Conservation (phyloP, 768 basidiomycete genomes). For the Dacryopinax spathularia region DNA sequence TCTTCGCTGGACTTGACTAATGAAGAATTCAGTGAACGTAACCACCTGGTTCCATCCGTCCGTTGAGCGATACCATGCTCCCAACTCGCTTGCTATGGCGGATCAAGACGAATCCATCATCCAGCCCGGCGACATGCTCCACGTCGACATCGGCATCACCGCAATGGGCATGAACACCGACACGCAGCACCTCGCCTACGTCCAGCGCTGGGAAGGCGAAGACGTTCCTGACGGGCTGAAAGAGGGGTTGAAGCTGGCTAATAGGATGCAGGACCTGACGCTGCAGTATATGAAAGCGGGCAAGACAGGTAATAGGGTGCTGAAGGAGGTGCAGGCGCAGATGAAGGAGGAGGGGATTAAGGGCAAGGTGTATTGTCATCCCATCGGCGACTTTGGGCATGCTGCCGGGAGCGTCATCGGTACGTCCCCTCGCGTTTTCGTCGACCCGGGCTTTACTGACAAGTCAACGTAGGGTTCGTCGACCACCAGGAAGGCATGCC, state of each 20-base stretch:
- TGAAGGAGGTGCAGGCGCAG: slow-evolving; percentile 28
- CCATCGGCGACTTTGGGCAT: slow-evolving; percentile 44
- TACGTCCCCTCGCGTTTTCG: slow-evolving; percentile 16
- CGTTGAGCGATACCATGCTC: slow-evolving; percentile 34
- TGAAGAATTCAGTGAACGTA: slow-evolving; percentile 23
- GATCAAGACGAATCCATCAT: slow-evolving; percentile 23
- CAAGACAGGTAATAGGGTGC: slow-evolving; percentile 35
- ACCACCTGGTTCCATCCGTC: slow-evolving; percentile 42
- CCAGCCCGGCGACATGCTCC: slow-evolving; percentile 37
- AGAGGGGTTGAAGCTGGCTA: slow-evolving; percentile 33
- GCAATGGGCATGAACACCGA: slow-evolving; percentile 44
- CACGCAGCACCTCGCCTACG: slow-evolving; percentile 43
- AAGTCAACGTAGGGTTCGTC: slow-evolving; percentile 26
- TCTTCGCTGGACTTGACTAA: background rate
- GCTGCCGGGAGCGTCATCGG: slow-evolving; percentile 38
- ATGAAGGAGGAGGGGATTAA: slow-evolving; percentile 35
- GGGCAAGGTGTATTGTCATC: slow-evolving; percentile 40
- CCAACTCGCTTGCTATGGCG: slow-evolving; percentile 28
- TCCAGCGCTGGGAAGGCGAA: slow-evolving; percentile 33
- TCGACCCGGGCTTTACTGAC: slow-evolving; percentile 3
- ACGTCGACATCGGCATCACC: slow-evolving; percentile 42
- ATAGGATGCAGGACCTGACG: slow-evolving; percentile 40
- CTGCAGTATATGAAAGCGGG: slow-evolving; percentile 33
- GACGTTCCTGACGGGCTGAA: slow-evolving; percentile 32
- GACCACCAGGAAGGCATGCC: slow-evolving; percentile 35